Evolutionary conservation across 116 monocot genomes (phyloP).

Genomic region (Papilionanthe hybrid): DNA sequence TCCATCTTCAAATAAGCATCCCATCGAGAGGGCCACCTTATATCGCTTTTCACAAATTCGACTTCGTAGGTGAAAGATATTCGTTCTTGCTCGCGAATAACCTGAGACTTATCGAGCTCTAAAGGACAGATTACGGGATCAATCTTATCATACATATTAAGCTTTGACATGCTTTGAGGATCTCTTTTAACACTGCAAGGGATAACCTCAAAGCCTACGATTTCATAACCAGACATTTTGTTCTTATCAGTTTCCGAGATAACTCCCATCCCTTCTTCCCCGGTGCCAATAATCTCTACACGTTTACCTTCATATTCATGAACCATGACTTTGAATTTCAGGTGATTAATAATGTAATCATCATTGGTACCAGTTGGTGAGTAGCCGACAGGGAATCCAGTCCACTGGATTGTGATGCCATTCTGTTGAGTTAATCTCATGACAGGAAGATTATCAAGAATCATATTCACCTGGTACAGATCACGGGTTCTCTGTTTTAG

Average conservation of each 20-base stretch:
- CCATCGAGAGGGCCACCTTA: conserved; percentile 80
- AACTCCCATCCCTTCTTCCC: conserved; percentile 71
- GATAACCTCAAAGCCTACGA: conserved; percentile 75
- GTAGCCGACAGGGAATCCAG: conserved; percentile 67
- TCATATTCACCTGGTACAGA: conserved; percentile 91
- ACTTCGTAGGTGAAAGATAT: conserved; percentile 81
- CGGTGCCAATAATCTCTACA: conserved; percentile 62
- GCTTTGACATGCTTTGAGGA: conserved; percentile 45
- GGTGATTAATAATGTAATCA: conserved; percentile 63
- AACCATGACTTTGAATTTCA: conserved; percentile 72
- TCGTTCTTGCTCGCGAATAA: conserved; percentile 58
- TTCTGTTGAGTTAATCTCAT: conserved; percentile 60
- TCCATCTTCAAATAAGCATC: conserved; percentile 90
- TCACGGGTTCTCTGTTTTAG: conserved; percentile 75
- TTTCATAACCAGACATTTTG: conserved; percentile 63
- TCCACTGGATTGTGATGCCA: conserved; percentile 63
- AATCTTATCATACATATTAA: conserved; percentile 67
- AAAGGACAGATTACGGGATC: conserved; percentile 39
- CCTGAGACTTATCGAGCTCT: conserved; percentile 54
- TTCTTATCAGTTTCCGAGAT: conserved; percentile 43
- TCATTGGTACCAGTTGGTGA: conserved; percentile 14
- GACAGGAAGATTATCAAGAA: conserved; percentile 83
- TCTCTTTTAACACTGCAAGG: conserved; percentile 82
- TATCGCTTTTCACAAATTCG: conserved; percentile 69
- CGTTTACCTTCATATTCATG: conserved; percentile 71